These are phyloP conservation scores for Tricholomella constricta DNA, from an alignment of 768 basidiomycete species.

Conservation along the genomic window DNA sequence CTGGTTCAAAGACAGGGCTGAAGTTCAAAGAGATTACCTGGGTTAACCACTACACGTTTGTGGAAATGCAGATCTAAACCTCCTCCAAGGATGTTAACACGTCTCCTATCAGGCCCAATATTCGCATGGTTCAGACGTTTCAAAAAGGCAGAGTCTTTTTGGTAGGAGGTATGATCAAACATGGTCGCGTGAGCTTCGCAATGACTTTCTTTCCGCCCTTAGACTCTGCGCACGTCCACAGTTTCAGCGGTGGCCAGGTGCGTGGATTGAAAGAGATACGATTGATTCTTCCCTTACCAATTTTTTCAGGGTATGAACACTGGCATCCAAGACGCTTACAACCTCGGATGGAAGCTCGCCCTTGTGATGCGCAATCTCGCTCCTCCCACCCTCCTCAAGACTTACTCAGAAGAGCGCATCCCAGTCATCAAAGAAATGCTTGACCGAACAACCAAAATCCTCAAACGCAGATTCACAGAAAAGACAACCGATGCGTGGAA, in stretches of 20 bases:
- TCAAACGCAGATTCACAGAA: conserved; percentile 24
- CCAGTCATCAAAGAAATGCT: conserved; percentile 50
- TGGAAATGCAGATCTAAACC: neutral
- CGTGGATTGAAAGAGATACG: neutral
- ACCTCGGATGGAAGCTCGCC: conserved; percentile 48
- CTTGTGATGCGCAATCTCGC: conserved; percentile 41
- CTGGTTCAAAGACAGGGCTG: conserved; percentile 22
- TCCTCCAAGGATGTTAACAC: neutral
- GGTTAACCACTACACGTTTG: conserved; percentile 29
- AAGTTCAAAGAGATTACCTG: conserved; percentile 29
- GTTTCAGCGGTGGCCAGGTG: conserved; percentile 44
- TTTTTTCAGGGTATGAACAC: conserved; percentile 22
- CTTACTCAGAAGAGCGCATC: conserved; percentile 46
- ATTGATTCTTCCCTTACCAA: too few species aligned
- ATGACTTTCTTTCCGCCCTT: neutral
- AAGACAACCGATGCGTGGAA: conserved; percentile 18
- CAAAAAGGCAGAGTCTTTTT: conserved; percentile 46
- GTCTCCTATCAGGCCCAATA: conserved; percentile 37
- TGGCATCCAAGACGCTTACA: conserved; percentile 33
- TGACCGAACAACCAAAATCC: conserved; percentile 33
- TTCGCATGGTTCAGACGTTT: conserved; percentile 49
- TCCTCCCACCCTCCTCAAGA: conserved; percentile 35
- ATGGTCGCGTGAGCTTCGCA: neutral
- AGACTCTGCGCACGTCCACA: conserved; percentile 55
- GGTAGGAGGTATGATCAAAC: conserved; percentile 39